Conservation (phyloP, 1,139 yeast species). For the Sugiyamaella pinicola region DNA sequence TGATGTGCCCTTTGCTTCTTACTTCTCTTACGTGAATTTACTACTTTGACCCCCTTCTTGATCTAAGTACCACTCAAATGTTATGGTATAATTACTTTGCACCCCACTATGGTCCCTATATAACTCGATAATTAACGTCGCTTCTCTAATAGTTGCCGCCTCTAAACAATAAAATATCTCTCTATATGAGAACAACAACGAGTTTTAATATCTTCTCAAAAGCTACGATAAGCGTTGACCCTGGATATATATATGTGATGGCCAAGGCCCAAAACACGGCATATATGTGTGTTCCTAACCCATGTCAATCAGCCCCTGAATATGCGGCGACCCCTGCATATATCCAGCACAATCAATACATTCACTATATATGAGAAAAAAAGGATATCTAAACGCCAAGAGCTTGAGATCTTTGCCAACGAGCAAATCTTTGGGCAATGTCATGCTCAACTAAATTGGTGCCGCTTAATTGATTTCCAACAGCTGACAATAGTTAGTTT, state of each 20-base stretch:
- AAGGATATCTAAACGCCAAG: not conserved
- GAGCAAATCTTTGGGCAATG: conserved; percentile 40
- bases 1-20: too few relatives aligned
- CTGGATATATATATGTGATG: not conserved
- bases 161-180: too few relatives aligned
- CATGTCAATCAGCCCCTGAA: not conserved
- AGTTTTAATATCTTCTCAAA: too few relatives aligned
- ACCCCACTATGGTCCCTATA: too few relatives aligned
- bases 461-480: conserved; percentile 79
- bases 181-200: not conserved
- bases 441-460: conserved; percentile 61
- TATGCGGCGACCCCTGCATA: conserved; percentile 3
- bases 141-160: too few relatives aligned
- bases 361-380: not conserved
- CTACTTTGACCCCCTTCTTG: too few relatives aligned
- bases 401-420: conserved; percentile 24
- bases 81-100: too few relatives aligned
- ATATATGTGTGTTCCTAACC: not conserved
- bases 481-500: conserved; percentile 43
- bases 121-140: too few relatives aligned
- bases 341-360: not conserved
- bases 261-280: not conserved
- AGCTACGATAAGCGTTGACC: not conserved
- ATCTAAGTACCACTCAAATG: too few relatives aligned
- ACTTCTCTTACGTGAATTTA: too few relatives aligned